These are phyloP conservation scores for Limonium bicolor DNA, from an alignment of 148 eudicot genomes.

Conservation along the genomic window DNA sequence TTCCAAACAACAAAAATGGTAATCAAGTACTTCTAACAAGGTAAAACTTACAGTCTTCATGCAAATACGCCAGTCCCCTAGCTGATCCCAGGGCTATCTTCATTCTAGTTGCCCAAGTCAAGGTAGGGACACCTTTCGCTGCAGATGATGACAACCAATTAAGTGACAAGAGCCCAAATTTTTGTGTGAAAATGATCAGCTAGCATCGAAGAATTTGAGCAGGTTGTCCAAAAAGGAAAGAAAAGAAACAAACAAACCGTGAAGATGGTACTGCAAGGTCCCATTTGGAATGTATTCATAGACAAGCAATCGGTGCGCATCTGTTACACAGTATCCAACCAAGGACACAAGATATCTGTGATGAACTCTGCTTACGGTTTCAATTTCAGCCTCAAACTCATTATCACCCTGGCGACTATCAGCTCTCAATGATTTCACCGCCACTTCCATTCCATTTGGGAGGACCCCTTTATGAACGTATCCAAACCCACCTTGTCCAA, in stretches of 20 bases:
- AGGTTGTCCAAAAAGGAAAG: neutral
- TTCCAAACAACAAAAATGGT: neutral
- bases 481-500: slow-evolving; percentile 97
- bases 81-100: slow-evolving; percentile 72
- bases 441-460: slow-evolving; percentile 85
- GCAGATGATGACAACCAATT: slow-evolving; percentile 8
- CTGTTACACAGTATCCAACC: slow-evolving; percentile 79
- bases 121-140: slow-evolving; percentile 42
- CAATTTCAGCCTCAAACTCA: slow-evolving; percentile 92
- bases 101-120: slow-evolving; percentile 58
- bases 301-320: slow-evolving; percentile 66
- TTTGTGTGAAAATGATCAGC: neutral
- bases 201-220: neutral
- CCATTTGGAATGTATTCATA: slow-evolving; percentile 79
- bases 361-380: slow-evolving; percentile 90
- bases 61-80: slow-evolving; percentile 72
- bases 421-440: slow-evolving; percentile 75
- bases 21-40: neutral
- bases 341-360: slow-evolving; percentile 96
- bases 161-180: neutral
- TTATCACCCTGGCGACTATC: slow-evolving; percentile 92
- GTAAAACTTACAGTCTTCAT: slow-evolving; percentile 57
- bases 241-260: slow-evolving; percentile 14
- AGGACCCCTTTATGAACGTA: slow-evolving; percentile 85
- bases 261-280: slow-evolving; percentile 60